These are phyloP conservation scores for Cytospora chrysosperma DNA, from an alignment of 2,329 filamentous ascomycete species.

Conservation along the genomic window DNA sequence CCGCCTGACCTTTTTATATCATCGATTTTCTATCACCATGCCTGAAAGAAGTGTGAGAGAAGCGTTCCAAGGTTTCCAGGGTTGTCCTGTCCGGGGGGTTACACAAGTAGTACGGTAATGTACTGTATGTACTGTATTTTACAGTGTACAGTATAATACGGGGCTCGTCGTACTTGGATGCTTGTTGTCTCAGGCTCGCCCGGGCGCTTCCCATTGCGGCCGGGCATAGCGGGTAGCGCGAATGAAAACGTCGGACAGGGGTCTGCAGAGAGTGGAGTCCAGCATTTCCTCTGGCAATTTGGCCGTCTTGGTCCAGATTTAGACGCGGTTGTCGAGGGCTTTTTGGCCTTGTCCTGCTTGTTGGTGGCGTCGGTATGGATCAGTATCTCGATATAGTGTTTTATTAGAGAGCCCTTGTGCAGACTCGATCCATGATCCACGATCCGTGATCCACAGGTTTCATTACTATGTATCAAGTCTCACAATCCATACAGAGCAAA, in stretches of 20 bases:
- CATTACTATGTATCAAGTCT: neutral
- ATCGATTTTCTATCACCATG: neutral
- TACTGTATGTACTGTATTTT: neutral
- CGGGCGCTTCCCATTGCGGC: neutral
- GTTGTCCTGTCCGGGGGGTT: too few species aligned
- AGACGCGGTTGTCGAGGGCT: neutral
- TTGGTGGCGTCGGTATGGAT: neutral
- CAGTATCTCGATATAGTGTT: neutral
- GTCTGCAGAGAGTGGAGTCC: neutral
- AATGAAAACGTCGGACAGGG: neutral
- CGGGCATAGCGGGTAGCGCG: neutral
- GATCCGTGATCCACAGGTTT: neutral
- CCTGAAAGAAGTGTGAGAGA: neutral
- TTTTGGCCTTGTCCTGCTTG: neutral
- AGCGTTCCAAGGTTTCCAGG: neutral
- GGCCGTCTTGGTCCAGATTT: neutral
- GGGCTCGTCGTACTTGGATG: too few species aligned
- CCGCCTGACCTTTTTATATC: conserved; percentile 19
- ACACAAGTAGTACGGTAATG: too few species aligned
- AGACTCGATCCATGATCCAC: neutral
- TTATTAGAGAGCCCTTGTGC: neutral
- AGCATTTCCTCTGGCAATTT: neutral
- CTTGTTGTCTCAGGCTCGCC: neutral
- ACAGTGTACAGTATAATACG: neutral
- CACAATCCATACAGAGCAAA: neutral